A percentile compares a stretch with the other conserved stretches of the same genome.
Evolutionary conservation across 73 alveolate species (phyloP).

Genomic region (Paramecium octaurelia): DNA sequence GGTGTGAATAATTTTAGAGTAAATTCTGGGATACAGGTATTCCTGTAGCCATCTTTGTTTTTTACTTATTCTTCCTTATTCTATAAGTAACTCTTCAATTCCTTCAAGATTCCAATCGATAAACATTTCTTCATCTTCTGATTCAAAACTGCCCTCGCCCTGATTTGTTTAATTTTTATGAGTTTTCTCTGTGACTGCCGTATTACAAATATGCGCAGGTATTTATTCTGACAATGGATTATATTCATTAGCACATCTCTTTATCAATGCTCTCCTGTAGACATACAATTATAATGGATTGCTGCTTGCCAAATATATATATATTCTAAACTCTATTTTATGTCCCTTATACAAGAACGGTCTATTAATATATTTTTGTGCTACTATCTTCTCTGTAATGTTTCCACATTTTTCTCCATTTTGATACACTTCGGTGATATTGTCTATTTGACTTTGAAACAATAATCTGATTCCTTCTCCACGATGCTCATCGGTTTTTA

Average conservation of each 20-base stretch:
- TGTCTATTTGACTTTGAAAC: neutral
- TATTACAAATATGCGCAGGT: conserved; percentile 33
- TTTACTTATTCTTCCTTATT: conserved; percentile 20
- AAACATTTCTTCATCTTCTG: conserved; percentile 30
- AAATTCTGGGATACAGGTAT: neutral
- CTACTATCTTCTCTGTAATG: neutral
- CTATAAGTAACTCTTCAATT: neutral
- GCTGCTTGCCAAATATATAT: conserved; percentile 22
- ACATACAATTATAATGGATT: conserved; percentile 11
- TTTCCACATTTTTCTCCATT: conserved; percentile 10
- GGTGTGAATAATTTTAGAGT: neutral
- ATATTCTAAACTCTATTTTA: conserved; percentile 38
- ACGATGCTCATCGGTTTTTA: conserved; percentile 46
- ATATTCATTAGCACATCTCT: conserved; percentile 36
- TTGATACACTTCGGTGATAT: neutral
- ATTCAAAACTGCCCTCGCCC: neutral
- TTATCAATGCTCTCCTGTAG: conserved; percentile 23
- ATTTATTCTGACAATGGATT: conserved; percentile 4
- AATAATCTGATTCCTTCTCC: conserved; percentile 51
- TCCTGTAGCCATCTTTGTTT: neutral
- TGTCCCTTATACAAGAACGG: conserved; percentile 35
- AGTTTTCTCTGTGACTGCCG: conserved; percentile 42
- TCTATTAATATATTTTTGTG: neutral
- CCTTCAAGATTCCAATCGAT: conserved; percentile 50
- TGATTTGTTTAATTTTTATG: neutral